phyloP scores from a whole-genome alignment of 306 rosid species.

The Fagus crenata region DNA sequence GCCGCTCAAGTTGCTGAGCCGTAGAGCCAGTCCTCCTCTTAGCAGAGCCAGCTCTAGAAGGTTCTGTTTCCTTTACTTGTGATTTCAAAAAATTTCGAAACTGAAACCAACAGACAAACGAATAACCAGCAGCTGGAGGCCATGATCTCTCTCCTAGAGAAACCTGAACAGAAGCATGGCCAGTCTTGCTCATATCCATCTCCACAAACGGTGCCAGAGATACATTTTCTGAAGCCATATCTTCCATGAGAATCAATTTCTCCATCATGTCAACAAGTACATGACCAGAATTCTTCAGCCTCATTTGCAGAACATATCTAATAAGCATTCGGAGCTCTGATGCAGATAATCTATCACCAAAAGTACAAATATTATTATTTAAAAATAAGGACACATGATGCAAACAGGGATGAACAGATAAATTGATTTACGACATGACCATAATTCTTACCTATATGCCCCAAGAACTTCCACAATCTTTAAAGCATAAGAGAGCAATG shows the following conservation, averaged over 20 bases:
- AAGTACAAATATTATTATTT: slow-evolving; percentile 30
- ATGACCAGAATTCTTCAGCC: slow-evolving; percentile 75
- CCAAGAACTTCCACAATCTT: slow-evolving; percentile 94
- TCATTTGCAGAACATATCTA: slow-evolving; percentile 80
- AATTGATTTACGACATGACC: slow-evolving; percentile 22
- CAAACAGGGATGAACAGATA: slow-evolving; percentile 21
- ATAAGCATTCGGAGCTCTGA: slow-evolving; percentile 79
- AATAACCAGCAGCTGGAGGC: slow-evolving; percentile 99
- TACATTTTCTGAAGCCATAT: slow-evolving; percentile 68
- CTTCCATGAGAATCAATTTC: slow-evolving; percentile 75
- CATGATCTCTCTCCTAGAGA: slow-evolving; percentile 99
- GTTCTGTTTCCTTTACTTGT: slow-evolving; percentile 66
- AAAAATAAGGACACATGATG: slow-evolving; percentile 16
- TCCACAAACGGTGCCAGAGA: slow-evolving; percentile 92
- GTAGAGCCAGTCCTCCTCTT: slow-evolving; percentile 56
- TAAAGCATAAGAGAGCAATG: slow-evolving; percentile 76
- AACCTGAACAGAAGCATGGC: slow-evolving; percentile 97
- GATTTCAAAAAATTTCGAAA: slow-evolving; percentile 73
- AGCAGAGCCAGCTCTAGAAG: slow-evolving; percentile 59
- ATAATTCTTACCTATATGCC: slow-evolving; percentile 73
- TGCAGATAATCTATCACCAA: slow-evolving; percentile 72
- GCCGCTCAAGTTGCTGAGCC: slow-evolving; percentile 55
- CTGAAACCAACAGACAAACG: slow-evolving; percentile 99
- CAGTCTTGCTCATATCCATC: slow-evolving; percentile 93
- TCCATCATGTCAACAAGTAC: slow-evolving; percentile 89